phyloP scores from a whole-genome alignment of 768 basidiomycete species.

The Tephrocybe sp. region DNA sequence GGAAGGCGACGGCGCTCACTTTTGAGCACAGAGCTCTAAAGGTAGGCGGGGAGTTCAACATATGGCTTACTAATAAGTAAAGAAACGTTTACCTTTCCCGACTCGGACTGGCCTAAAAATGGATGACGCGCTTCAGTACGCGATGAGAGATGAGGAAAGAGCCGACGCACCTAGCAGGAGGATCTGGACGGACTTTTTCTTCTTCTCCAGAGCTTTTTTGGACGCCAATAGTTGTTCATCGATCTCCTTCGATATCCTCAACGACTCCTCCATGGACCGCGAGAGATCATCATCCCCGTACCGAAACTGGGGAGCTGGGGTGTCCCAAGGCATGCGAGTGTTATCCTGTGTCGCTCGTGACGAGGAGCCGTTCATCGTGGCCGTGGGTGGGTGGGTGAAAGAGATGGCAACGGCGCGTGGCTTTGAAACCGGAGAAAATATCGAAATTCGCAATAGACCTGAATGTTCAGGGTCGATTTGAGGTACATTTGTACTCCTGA shows the following conservation, averaged over 20 bases:
- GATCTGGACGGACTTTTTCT: slow-evolving; percentile 53
- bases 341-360: background rate
- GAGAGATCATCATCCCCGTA: background rate
- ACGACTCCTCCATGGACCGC: slow-evolving; percentile 39
- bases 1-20: slow-evolving; percentile 27
- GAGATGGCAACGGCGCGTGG: background rate
- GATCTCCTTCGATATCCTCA: slow-evolving; percentile 45
- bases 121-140: background rate
- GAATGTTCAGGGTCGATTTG: slow-evolving; percentile 6
- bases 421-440: background rate
- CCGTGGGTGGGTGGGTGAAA: background rate
- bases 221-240: slow-evolving; percentile 45
- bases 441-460: background rate
- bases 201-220: slow-evolving; percentile 46
- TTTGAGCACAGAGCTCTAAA: slow-evolving; percentile 49
- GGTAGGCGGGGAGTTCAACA: background rate
- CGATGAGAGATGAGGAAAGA: background rate
- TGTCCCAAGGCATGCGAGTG: slow-evolving; percentile 6
- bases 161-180: slow-evolving; percentile 44
- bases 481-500: background rate
- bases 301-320: slow-evolving; percentile 5
- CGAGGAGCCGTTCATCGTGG: background rate
- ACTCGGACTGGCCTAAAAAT: slow-evolving; percentile 55
- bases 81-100: slow-evolving; percentile 43
- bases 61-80: background rate